A percentile compares a stretch with the other conserved stretches of the same genome.
These are phyloP conservation scores for Phytophthora macrochlamydospora DNA, from an alignment of 352 stramenopile species.

Conservation along the genomic window DNA sequence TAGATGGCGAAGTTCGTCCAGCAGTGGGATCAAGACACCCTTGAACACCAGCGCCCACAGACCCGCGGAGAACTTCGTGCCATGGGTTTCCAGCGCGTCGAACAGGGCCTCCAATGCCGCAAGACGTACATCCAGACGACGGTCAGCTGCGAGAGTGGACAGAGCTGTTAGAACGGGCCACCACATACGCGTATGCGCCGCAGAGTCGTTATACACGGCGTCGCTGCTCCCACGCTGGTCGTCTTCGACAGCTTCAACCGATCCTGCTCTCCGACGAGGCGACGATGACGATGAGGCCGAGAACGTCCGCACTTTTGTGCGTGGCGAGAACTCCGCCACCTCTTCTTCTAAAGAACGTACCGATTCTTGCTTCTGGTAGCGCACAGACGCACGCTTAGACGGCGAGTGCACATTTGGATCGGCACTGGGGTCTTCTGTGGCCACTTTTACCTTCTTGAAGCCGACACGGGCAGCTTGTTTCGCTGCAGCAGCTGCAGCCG, in stretches of 20 bases:
- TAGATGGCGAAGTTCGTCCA: constrained; percentile 77
- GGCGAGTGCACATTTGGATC: constrained; percentile 21
- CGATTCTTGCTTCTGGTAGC: constrained; percentile 75
- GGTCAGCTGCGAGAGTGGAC: constrained; percentile 92
- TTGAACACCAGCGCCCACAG: constrained; percentile 89
- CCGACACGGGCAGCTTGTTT: constrained; percentile 55
- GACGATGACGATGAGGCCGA: constrained; percentile 20
- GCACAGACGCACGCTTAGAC: constrained; percentile 39
- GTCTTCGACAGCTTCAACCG: constrained; percentile 23
- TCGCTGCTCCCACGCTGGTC: constrained; percentile 13
- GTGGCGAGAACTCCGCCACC: constrained; percentile 52
- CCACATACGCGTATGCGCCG: constrained; percentile 76
- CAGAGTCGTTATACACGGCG: constrained; percentile 70
- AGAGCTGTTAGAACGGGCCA: constrained; percentile 98
- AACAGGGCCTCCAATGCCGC: constrained; percentile 79
- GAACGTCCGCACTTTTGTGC: constrained; percentile 8
- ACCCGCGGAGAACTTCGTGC: constrained; percentile 70
- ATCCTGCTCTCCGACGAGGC: constrained; percentile 38
- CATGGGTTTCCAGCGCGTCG: constrained; percentile 67
- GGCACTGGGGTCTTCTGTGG: constrained; percentile 23
- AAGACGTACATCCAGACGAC: constrained; percentile 87
- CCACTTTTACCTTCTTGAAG: constrained; percentile 63
- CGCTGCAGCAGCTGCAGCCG: constrained; percentile 13
- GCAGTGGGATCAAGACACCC: constrained; percentile 83
- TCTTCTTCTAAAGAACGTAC: constrained; percentile 63